Evolutionary conservation across 2,329 filamentous ascomycete species (phyloP).

Genomic region (Beauveria pseudobassiana): DNA sequence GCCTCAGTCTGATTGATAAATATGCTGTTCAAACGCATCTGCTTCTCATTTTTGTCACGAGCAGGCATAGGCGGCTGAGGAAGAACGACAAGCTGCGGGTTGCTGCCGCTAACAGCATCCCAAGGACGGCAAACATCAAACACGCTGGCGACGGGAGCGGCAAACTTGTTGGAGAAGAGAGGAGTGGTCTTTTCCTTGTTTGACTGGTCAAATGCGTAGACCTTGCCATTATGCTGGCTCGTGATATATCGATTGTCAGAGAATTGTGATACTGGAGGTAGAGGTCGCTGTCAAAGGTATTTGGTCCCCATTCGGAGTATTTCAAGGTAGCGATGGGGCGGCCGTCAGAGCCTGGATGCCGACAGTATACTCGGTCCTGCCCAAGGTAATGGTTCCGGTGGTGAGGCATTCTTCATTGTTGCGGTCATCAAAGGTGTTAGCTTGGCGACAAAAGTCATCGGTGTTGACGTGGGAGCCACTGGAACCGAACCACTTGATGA

Average conservation of each 20-base stretch:
- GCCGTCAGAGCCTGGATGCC: constrained; percentile 68
- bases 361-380: constrained; percentile 83
- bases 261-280: constrained; percentile 72
- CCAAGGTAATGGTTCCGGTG: constrained; percentile 72
- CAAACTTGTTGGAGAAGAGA: constrained; percentile 61
- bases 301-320: constrained; percentile 92
- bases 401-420: constrained; percentile 71
- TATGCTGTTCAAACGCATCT: constrained; percentile 56
- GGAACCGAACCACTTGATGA: constrained; percentile 78
- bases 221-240: constrained; percentile 73
- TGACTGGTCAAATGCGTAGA: constrained; percentile 71
- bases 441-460: constrained; percentile 66
- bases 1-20: constrained; percentile 80
- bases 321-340: constrained; percentile 79
- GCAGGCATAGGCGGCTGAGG: constrained; percentile 70
- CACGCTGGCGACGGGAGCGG: constrained; percentile 74
- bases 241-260: constrained; percentile 83
- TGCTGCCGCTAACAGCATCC: constrained; percentile 52
- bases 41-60: constrained; percentile 39
- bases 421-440: constrained; percentile 58
- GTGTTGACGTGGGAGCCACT: constrained; percentile 60
- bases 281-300: constrained; percentile 83
- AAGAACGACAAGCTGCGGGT: constrained; percentile 73
- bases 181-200: constrained; percentile 42
- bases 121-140: constrained; percentile 79